Conservation (phyloP, 2,329 filamentous ascomycete species). For the Trichoderma lentiforme region DNA sequence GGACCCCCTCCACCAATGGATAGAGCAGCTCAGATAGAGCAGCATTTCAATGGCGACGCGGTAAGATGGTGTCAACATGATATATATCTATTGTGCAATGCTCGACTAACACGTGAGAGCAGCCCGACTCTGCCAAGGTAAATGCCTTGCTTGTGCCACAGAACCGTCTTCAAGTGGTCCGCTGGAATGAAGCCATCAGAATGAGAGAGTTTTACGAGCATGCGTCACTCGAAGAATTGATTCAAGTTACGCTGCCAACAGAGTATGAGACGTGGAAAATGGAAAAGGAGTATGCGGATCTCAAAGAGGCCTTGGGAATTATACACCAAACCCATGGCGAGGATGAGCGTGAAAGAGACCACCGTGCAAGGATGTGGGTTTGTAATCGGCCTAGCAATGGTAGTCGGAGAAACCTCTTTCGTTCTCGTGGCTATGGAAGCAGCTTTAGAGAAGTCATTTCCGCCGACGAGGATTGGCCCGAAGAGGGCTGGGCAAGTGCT, state of each 20-base stretch:
- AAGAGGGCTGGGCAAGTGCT: neutral
- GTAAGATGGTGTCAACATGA: neutral
- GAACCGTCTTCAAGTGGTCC: neutral
- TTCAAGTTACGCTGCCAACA: neutral
- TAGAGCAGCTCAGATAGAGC: neutral
- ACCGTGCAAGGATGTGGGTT: neutral
- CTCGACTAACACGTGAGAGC: neutral
- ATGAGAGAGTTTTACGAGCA: neutral
- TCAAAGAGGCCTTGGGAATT: neutral
- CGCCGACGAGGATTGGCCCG: conserved; percentile 3
- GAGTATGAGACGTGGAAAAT: neutral
- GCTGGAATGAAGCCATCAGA: neutral
- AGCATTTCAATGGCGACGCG: neutral
- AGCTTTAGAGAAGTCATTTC: conserved; percentile 3
- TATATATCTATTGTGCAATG: neutral
- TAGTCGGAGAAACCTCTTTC: neutral
- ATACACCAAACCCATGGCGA: neutral
- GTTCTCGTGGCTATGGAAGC: neutral
- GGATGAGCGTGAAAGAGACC: neutral
- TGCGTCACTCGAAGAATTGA: neutral
- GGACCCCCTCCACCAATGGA: neutral
- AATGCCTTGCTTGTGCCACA: neutral
- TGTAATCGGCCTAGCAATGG: neutral
- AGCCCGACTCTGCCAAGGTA: neutral
- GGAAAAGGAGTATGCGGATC: neutral